phyloP scores from a whole-genome alignment of 768 basidiomycete species.

The Boletellus ananiceps region DNA sequence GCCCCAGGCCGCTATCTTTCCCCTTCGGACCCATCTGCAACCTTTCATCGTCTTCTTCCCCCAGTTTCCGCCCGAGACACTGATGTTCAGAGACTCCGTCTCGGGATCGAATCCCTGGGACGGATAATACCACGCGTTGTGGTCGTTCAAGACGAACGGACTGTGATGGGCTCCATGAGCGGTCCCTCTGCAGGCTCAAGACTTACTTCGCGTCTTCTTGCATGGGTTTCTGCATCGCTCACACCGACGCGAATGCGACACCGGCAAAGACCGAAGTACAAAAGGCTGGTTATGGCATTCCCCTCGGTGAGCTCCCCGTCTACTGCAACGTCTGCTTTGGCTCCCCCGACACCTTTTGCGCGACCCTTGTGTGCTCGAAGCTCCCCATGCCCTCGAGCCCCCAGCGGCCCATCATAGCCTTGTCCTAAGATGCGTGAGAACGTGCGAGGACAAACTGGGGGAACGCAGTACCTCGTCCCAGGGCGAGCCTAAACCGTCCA shows the following conservation, averaged over 20 bases:
- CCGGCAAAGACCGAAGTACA: slow-evolving; percentile 22
- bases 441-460: background rate
- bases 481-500: slow-evolving; percentile 58
- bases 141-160: slow-evolving; percentile 59
- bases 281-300: background rate
- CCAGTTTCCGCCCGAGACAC: slow-evolving; percentile 69
- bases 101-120: slow-evolving; percentile 70
- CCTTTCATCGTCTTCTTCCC: slow-evolving; percentile 71
- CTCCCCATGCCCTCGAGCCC: slow-evolving; percentile 88
- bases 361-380: slow-evolving; percentile 71
- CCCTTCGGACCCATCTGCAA: slow-evolving; percentile 77
- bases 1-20: slow-evolving; percentile 82
- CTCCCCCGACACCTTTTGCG: slow-evolving; percentile 44
- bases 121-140: slow-evolving; percentile 80
- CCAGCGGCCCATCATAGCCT: slow-evolving; percentile 91
- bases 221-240: slow-evolving; percentile 24
- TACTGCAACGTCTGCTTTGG: background rate
- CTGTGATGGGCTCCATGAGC: slow-evolving; percentile 19
- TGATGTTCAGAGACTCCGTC: slow-evolving; percentile 48
- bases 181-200: background rate
- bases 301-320: too few relatives aligned
- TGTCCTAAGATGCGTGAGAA: slow-evolving; percentile 52
- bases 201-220: slow-evolving; percentile 32
- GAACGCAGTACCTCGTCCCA: slow-evolving; percentile 76
- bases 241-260: background rate